Evolutionary conservation across 257 asterid genomes (phyloP), one percentile per base, ranked within the genome.

Genomic region (Solanum peruvianum): DNA sequence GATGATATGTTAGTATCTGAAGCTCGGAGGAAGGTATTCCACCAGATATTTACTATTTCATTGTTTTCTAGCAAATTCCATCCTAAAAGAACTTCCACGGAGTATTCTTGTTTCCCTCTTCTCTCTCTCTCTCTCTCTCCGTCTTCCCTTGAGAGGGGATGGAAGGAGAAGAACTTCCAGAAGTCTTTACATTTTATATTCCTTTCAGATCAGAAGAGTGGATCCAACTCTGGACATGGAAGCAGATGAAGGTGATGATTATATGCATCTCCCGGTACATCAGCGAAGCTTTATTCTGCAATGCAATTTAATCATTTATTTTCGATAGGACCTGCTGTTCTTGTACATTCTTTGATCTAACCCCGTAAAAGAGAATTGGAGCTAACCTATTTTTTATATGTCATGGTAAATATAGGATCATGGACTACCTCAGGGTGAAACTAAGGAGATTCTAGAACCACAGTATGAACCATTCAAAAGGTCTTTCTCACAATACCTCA

Each of bases 141-240:
- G 12, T 76, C 49, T 78, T 67, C 45, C 64, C 35, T 70, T 49
- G 69, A 60, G n/a, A 25, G 49, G 16, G 31, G 49, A 11, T 25
- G 83, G 37, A 72, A n/a, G 35, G 86, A 84, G 39, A 56, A 33
- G 42, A 64, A 20, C 29, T 37, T 88, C 84, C 86, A 82, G 86
- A 86, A 70, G 58, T 86, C 62, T 84, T 83, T 83, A 84, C 52
- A 87, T 86, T 47, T 81, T 82, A 47, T 47, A 4, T 88, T 90
- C 70, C 67, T 90, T 86, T 66, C 96, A 97, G 99, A 95, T 97
- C 90, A 94, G 96, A 89, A 94, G 93, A 60, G 99, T 97, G 70
- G 99, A 97, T 92, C 99, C 99, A 85, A 92, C 98, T 85, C 93
- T 97, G 91, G 97, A 96, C 92, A 92, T 95, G 92, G 98, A 94